Evolutionary conservation across 1,139 yeast genomes (phyloP), one percentile per base, ranked within the genome.

Genomic region (Pichia sp.): DNA sequence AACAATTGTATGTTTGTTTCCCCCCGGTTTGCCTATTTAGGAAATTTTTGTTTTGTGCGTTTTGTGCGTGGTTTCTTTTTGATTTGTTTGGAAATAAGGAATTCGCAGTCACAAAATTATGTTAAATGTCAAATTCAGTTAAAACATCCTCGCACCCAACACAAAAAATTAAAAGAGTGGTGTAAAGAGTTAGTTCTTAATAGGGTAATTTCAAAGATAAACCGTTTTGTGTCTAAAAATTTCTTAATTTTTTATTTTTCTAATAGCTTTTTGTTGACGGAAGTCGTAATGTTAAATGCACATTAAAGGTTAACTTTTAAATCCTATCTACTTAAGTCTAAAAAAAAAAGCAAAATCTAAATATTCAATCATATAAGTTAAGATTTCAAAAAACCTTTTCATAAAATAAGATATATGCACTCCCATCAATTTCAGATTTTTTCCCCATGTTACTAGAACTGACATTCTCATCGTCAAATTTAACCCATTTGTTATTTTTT

Each of bases 381-480:
- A 34, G 5, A 23, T 22, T 24, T 27, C 30, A 43, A 30, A 30
- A 10, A 6, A 46, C 59, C 44, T 77, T 65, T 56, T 78, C 83
- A 57, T 83, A 84, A 59, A 83, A 81, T 55, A 83, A 64, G n/a
- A 83, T 86, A 60, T 83, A 84, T 4, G 80, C 90, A 53, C 82
- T 87, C 40, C 74, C 70, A 41, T 67, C 68, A 30, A 61, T 63
- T 16, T 65, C 55, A 43, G 31, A 27, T 16, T 7, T 23, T 20
- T 6, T 34, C 12, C 42, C 41, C 10, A 38, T 20, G 8, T 67
- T 66, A 11, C 83, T 82, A 53, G 77, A 79, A 22, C 68, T 66
- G 8, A 69, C 69, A 46, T 73, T 73, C 2, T 81, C 87, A 60
- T 84, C 94, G 57, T 84, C 92, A 61, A 83, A 84, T 49, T 75